Evolutionary conservation across 2,329 filamentous ascomycete genomes (phyloP).

Genomic region (Penicillium sp.): DNA sequence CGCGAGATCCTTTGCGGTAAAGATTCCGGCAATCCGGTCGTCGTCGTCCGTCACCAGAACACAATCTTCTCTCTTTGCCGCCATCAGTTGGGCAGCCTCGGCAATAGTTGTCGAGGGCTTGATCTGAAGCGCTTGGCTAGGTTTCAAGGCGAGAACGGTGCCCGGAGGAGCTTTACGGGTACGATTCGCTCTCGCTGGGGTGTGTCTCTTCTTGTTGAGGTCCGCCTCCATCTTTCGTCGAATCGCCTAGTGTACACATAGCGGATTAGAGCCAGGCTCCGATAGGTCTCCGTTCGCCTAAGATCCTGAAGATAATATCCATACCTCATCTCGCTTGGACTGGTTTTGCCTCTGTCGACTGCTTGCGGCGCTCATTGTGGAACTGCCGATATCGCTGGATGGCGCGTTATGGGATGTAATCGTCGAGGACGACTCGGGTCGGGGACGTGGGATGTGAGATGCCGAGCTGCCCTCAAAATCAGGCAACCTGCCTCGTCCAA

Average conservation of each 20-base stretch:
- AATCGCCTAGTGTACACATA: slow-evolving; percentile 71
- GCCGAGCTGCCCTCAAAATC: slow-evolving; percentile 58
- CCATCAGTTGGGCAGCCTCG: slow-evolving; percentile 98
- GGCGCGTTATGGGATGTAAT: slow-evolving; percentile 40
- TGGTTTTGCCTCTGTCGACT: slow-evolving; percentile 95
- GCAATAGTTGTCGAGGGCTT: slow-evolving; percentile 93
- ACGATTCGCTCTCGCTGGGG: slow-evolving; percentile 76
- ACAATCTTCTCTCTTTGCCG: slow-evolving; percentile 96
- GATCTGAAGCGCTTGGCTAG: slow-evolving; percentile 94
- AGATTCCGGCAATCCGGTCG: slow-evolving; percentile 97
- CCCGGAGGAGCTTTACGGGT: slow-evolving; percentile 93
- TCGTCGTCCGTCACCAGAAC: slow-evolving; percentile 97
- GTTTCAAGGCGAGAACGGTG: slow-evolving; percentile 92
- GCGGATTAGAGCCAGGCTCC: slow-evolving; percentile 14
- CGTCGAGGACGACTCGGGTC: slow-evolving; percentile 54
- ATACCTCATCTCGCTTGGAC: slow-evolving; percentile 95
- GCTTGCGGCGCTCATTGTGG: slow-evolving; percentile 82
- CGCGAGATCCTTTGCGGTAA: slow-evolving; percentile 97
- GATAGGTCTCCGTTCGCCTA: not conserved
- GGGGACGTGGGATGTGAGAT: slow-evolving; percentile 66
- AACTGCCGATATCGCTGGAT: slow-evolving; percentile 60
- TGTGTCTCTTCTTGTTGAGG: slow-evolving; percentile 94
- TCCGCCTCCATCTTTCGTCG: slow-evolving; percentile 96
- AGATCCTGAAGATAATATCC: not conserved
- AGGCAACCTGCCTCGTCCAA: slow-evolving; percentile 59